phyloP scores from a whole-genome alignment of 768 basidiomycete species.

The Auricularia cornea region DNA sequence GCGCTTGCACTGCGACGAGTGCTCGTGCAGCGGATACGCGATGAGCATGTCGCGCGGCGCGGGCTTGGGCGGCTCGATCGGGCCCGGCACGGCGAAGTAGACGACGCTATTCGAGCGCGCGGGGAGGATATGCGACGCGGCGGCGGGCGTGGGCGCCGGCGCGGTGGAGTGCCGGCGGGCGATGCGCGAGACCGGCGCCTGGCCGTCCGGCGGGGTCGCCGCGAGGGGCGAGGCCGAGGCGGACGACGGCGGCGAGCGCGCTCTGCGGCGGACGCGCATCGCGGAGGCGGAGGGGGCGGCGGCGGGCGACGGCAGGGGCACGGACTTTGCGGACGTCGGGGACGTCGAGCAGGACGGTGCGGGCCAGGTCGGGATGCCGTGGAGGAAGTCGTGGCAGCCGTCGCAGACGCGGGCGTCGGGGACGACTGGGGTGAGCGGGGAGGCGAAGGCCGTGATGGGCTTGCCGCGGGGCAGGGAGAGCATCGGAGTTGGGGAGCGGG shows the following conservation, averaged over 20 bases:
- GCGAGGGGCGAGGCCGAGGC: conserved; percentile 23
- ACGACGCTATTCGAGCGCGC: not conserved
- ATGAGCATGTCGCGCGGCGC: not conserved
- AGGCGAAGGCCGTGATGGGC: conserved; percentile 49
- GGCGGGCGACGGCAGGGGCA: conserved; percentile 34
- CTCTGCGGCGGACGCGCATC: conserved; percentile 26
- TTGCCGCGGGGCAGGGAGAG: conserved; percentile 50
- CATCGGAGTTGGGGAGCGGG: conserved; percentile 55
- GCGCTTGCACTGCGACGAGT: not conserved
- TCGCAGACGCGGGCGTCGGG: conserved; percentile 58
- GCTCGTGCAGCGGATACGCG: not conserved
- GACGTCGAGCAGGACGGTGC: not conserved
- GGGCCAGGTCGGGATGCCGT: conserved; percentile 35
- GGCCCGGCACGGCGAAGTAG: not conserved
- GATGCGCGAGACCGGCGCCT: conserved; percentile 6
- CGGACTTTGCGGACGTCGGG: conserved; percentile 16
- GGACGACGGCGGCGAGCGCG: conserved; percentile 29
- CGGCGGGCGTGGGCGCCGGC: not conserved
- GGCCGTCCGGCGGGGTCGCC: conserved; percentile 14
- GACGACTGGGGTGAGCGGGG: conserved; percentile 50
- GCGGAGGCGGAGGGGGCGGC: no score
- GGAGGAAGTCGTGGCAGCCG: conserved; percentile 67
- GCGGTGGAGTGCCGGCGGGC: not conserved
- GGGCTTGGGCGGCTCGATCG: not conserved
- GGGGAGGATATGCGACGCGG: not conserved